Base-by-base conservation (phyloP, 2,329 filamentous ascomycete genomes). In the Fusarium brevicatenulatum region DNA sequence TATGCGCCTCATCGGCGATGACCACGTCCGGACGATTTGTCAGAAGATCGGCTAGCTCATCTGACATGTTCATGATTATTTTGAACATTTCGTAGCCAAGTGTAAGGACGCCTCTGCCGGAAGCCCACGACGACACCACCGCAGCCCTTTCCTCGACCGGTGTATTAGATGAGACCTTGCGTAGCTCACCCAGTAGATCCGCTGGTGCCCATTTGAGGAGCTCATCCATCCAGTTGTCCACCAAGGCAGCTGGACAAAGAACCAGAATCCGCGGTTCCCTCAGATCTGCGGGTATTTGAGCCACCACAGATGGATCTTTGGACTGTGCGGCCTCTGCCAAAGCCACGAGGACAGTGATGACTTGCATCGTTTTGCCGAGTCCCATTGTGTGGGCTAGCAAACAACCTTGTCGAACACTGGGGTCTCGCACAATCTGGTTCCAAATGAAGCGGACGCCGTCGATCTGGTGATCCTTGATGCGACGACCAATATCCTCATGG, bases 371-470 rank as follows among this genome's bases (percentile, higher is more conserved):
- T 83, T 97, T 98, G 21, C 95, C 95, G 5, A 97, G 83, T 4
- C 95, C 95, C 95, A 97, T 97, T 1, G 93, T 94, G 80, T 97
- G 95, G 10, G 95, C 93, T 25, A 97, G 85, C 18, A 97, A 86
- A 78, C 93, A 97, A 5, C 95, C 95, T 80, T 95, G 91, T 23
- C 87, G 86, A 9, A 85, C 83, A 8, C 86, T 83, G 4, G 84
- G 79, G 62, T 91, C 87, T 37, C 87, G 86, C 10, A 95, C 89
- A 49, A 97, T 84, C 71, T 95, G 92, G 73, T 94, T 91, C 94
- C 95, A 98, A 85, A 98, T 89, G 81, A 97, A 97, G 16, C 91
- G 91, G 25, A 97, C 90, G 3, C 95, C 95, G 2, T 90, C 86
- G 52, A 97, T 85, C 78, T 98, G 95, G 80, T 97, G 94, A 13